Percentiles rank a stretch among this genome's conserved stretches.
Evolutionary conservation across 2,329 filamentous ascomycete species (phyloP).

Genomic region (Sclerotinia sclerotiorum): DNA sequence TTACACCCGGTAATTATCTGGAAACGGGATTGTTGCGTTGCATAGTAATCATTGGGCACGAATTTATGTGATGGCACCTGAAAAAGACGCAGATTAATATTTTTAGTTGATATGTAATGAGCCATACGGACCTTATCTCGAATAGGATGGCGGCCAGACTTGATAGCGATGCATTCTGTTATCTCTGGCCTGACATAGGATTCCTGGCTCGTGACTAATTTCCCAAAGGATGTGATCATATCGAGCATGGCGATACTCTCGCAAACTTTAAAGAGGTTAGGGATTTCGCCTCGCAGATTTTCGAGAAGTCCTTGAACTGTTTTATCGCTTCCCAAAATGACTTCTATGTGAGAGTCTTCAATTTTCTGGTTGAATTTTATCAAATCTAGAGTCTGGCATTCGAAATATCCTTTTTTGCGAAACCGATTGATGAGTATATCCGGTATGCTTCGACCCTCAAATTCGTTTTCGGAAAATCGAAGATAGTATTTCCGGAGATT

Average conservation of each 20-base stretch:
- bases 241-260: constrained; percentile 86
- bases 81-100: background rate
- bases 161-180: constrained; percentile 62
- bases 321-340: constrained; percentile 77
- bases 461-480: constrained; percentile 59
- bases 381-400: constrained; percentile 84
- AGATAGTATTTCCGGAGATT: constrained; percentile 78
- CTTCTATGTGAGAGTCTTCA: constrained; percentile 77
- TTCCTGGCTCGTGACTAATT: constrained; percentile 62
- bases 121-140: constrained; percentile 54
- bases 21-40: constrained; percentile 75
- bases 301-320: constrained; percentile 71
- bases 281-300: constrained; percentile 69
- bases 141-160: constrained; percentile 67
- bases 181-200: constrained; percentile 66
- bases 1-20: constrained; percentile 96
- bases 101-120: background rate
- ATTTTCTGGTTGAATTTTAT: constrained; percentile 80
- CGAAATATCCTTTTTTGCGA: constrained; percentile 70
- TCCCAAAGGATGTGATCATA: constrained; percentile 76
- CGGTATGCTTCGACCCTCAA: constrained; percentile 61
- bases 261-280: constrained; percentile 76
- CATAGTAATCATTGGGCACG: constrained; percentile 88
- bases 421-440: constrained; percentile 75
- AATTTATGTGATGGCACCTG: constrained; percentile 65